phyloP scores from a whole-genome alignment of 805 yeast genomes.

The Metschnikowia matae region DNA sequence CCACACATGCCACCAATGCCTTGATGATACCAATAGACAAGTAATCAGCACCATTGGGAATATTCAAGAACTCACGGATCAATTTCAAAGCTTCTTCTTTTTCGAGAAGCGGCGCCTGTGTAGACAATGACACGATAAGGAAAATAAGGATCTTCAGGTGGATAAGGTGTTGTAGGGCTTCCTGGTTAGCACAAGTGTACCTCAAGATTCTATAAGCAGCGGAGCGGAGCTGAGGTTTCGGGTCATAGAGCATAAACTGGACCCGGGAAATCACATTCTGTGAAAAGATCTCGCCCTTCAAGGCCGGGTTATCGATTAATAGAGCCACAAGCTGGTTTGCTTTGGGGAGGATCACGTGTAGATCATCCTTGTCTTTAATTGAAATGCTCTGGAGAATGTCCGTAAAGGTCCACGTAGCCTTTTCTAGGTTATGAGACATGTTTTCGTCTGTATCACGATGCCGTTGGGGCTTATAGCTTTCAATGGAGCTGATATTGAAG shows the following conservation, averaged over 20 bases:
- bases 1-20: conserved; percentile 61
- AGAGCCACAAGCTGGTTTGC: conserved; percentile 64
- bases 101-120: conserved; percentile 55
- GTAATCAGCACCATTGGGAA: conserved; percentile 46
- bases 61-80: conserved; percentile 56
- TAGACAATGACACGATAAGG: conserved; percentile 60
- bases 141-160: conserved; percentile 57
- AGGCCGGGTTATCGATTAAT: conserved; percentile 51
- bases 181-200: conserved; percentile 51
- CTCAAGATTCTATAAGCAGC: conserved; percentile 75
- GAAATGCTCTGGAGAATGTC: conserved; percentile 55
- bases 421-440: conserved; percentile 8
- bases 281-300: conserved; percentile 61
- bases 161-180: conserved; percentile 51
- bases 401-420: conserved; percentile 55
- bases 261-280: conserved; percentile 54
- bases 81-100: conserved; percentile 75
- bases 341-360: conserved; percentile 46
- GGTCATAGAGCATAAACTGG: conserved; percentile 56
- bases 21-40: conserved; percentile 62
- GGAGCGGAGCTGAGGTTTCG: conserved; percentile 59
- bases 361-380: conserved; percentile 45
- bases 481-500: conserved; percentile 18
- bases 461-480: conserved; percentile 8
- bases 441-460: not conserved